Percentiles rank a stretch among this genome's conserved stretches.
phyloP scores from a whole-genome alignment of 495 filamentous ascomycete species.

The Astrothelium macrocarpum region DNA sequence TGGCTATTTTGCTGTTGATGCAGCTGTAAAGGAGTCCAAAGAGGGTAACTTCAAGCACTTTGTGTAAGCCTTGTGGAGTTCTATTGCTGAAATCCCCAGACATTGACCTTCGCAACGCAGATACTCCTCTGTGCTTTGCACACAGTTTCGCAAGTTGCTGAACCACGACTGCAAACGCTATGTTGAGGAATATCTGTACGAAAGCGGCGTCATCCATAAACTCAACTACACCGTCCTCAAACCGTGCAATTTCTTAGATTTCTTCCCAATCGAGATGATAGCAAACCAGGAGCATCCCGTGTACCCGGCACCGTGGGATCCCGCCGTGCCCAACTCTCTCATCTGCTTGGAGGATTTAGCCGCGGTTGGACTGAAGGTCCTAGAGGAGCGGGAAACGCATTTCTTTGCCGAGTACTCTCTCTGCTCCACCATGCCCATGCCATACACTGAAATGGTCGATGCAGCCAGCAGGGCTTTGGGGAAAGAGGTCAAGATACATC shows the following conservation, averaged over 20 bases:
- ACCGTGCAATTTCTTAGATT: constrained; percentile 31
- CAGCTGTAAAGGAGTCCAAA: constrained; percentile 19
- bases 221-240: constrained; percentile 31
- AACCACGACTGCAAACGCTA: constrained; percentile 32
- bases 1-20: constrained; percentile 30
- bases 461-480: constrained; percentile 13
- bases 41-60: constrained; percentile 14
- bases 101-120: background rate
- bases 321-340: constrained; percentile 18
- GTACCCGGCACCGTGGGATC: constrained; percentile 15
- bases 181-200: constrained; percentile 29
- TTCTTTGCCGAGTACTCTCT: constrained; percentile 30
- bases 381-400: constrained; percentile 28
- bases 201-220: constrained; percentile 8
- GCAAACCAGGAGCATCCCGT: constrained; percentile 19
- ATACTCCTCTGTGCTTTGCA: constrained; percentile 21
- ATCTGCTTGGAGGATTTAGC: constrained; percentile 25
- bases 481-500: constrained; percentile 14
- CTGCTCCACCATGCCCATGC: constrained; percentile 24
- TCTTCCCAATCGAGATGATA: constrained; percentile 21
- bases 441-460: constrained; percentile 9
- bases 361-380: constrained; percentile 17
- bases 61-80: background rate
- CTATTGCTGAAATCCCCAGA: background rate
- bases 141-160: constrained; percentile 30